Percentiles rank a stretch among this genome's conserved stretches.
Evolutionary conservation across 1,139 yeast species (phyloP).

Genomic region (Suhomyces bribrorum): DNA sequence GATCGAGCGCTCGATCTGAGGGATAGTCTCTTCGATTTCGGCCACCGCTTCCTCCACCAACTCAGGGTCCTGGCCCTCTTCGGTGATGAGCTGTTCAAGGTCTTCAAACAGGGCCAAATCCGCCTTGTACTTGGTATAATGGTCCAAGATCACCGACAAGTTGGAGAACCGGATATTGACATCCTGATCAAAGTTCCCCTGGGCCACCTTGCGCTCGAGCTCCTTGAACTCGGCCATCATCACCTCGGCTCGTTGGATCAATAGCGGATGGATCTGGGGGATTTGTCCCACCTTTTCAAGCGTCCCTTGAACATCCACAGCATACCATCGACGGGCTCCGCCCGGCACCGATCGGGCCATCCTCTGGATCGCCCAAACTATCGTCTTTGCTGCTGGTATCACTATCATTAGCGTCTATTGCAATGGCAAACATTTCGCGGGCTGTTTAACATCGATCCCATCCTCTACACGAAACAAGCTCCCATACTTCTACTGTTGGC

Average conservation of each 20-base stretch:
- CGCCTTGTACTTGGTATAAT: conserved; percentile 48
- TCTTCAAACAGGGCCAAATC: conserved; percentile 39
- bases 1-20: conserved; percentile 38
- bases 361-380: too few species aligned
- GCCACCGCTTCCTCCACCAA: conserved; percentile 29
- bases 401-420: too few species aligned
- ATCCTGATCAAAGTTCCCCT: conserved; percentile 54
- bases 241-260: conserved; percentile 61
- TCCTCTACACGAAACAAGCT: too few species aligned
- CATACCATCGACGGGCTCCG: conserved; percentile 1
- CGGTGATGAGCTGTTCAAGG: conserved; percentile 35
- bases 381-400: too few species aligned
- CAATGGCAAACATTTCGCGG: too few species aligned
- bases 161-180: conserved; percentile 59
- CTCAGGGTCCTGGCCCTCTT: conserved; percentile 32
- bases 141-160: conserved; percentile 54
- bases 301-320: conserved; percentile 1
- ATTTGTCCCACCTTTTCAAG: conserved; percentile 12
- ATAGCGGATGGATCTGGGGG: conserved; percentile 54
- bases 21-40: conserved; percentile 31
- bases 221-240: conserved; percentile 51
- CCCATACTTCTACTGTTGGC: too few species aligned
- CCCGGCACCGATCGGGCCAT: too few species aligned
- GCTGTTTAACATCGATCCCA: too few species aligned
- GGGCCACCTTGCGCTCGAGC: conserved; percentile 50